Conservation (phyloP, 192 early-diverging fungal species). For the Backusella tuberculispora region DNA sequence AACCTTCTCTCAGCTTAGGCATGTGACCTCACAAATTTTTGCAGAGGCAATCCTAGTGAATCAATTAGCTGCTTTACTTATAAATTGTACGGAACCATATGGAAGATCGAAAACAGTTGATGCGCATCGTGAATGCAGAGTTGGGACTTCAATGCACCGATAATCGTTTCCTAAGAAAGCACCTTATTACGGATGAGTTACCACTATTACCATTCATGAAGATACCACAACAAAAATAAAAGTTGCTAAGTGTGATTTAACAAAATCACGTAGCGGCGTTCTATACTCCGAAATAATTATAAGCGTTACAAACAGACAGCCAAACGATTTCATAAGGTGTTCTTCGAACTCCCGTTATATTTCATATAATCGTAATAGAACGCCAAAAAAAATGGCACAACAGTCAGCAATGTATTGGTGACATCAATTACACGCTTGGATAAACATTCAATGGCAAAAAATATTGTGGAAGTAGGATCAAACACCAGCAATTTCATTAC, state of each 20-base stretch:
- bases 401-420: not conserved
- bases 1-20: not conserved
- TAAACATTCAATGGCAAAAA: not conserved
- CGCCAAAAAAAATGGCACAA: too few species aligned
- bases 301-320: too few species aligned
- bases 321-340: too few species aligned
- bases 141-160: not conserved
- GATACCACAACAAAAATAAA: not conserved
- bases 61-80: not conserved
- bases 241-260: too few species aligned
- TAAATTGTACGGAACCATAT: not conserved
- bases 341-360: too few species aligned
- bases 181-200: not conserved
- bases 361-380: too few species aligned
- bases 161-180: not conserved
- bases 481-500: too few species aligned
- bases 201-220: not conserved
- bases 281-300: too few species aligned
- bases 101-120: not conserved
- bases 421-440: not conserved
- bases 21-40: not conserved
- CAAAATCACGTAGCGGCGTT: too few species aligned
- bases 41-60: constrained; percentile 4
- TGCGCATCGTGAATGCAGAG: not conserved
- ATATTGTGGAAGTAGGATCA: not conserved